Conservation (phyloP, 2,329 filamentous ascomycete species). For the Lomentospora prolificans region DNA sequence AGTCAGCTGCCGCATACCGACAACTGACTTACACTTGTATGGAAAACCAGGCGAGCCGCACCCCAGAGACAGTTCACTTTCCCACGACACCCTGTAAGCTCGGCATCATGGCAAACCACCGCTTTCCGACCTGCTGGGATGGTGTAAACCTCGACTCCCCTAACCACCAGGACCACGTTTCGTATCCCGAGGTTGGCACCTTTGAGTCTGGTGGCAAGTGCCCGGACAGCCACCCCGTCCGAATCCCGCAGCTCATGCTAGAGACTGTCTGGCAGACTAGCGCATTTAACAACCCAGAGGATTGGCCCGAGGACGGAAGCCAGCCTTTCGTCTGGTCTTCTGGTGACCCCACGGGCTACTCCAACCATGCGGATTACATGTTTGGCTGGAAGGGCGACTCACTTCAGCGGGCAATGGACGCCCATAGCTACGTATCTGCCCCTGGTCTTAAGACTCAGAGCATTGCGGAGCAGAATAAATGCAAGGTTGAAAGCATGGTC, state of each 20-base stretch:
- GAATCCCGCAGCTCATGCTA: constrained; percentile 10
- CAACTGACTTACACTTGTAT: constrained; percentile 30
- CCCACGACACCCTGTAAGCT: constrained; percentile 26
- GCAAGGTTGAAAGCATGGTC: constrained; percentile 27
- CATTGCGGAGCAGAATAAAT: constrained; percentile 8
- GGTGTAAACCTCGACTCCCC: constrained; percentile 10
- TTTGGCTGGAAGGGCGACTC: constrained; percentile 24
- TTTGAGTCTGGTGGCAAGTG: constrained; percentile 10
- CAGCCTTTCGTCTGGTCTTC: constrained; percentile 12
- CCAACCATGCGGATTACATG: constrained; percentile 23
- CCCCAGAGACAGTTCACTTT: constrained; percentile 28
- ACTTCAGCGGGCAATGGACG: constrained; percentile 20
- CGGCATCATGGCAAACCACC: constrained; percentile 23
- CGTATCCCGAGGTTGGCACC: constrained; percentile 9
- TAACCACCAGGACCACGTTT: constrained; percentile 10
- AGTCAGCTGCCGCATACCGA: constrained; percentile 25
- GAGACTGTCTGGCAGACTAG: constrained; percentile 11
- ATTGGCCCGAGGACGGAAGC: constrained; percentile 10
- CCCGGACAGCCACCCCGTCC: constrained; percentile 10
- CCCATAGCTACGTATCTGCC: constrained; percentile 24
- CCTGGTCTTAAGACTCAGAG: constrained; percentile 9
- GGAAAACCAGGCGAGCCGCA: constrained; percentile 25
- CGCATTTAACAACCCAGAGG: constrained; percentile 7
- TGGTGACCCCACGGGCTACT: constrained; percentile 15
- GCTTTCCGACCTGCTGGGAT: constrained; percentile 39